Conservation (phyloP, 2,329 filamentous ascomycete species). For the Penicillium hordei region DNA sequence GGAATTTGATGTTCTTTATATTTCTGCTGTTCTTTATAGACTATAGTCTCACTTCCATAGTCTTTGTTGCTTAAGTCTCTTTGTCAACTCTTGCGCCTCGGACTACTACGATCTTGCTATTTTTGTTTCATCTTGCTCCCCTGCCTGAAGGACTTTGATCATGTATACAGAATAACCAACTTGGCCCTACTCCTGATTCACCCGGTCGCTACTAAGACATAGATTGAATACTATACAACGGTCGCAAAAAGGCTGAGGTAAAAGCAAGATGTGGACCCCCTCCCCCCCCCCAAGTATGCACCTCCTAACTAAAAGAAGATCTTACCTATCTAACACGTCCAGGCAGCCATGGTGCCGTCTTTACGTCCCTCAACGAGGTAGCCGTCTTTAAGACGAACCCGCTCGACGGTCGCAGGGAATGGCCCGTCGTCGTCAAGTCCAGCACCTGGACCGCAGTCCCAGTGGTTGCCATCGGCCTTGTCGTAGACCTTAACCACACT, state of each 20-base stretch:
- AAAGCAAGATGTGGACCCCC: neutral
- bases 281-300: constrained; percentile 11
- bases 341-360: constrained; percentile 86
- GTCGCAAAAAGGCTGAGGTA: constrained; percentile 11
- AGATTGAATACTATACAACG: constrained; percentile 28
- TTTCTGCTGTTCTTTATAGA: constrained; percentile 1
- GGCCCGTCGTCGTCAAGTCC: constrained; percentile 64
- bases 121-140: constrained; percentile 1
- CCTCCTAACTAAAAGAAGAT: neutral
- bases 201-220: constrained; percentile 19
- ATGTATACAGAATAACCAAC: constrained; percentile 13
- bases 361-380: constrained; percentile 88
- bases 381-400: constrained; percentile 86
- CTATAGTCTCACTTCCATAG: neutral
- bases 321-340: constrained; percentile 63
- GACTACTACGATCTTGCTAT: constrained; percentile 5
- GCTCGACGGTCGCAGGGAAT: constrained; percentile 70
- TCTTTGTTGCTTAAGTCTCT: constrained; percentile 7
- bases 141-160: constrained; percentile 2
- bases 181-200: constrained; percentile 12
- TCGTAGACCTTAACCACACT: constrained; percentile 97
- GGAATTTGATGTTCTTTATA: constrained; percentile 3
- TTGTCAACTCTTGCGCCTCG: constrained; percentile 4
- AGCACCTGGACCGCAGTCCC: constrained; percentile 89
- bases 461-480: constrained; percentile 91